A percentile compares a stretch with the other conserved stretches of the same genome.
These are phyloP conservation scores for Lotus japonicus DNA, from an alignment of 306 rosid genomes.

Conservation along the genomic window DNA sequence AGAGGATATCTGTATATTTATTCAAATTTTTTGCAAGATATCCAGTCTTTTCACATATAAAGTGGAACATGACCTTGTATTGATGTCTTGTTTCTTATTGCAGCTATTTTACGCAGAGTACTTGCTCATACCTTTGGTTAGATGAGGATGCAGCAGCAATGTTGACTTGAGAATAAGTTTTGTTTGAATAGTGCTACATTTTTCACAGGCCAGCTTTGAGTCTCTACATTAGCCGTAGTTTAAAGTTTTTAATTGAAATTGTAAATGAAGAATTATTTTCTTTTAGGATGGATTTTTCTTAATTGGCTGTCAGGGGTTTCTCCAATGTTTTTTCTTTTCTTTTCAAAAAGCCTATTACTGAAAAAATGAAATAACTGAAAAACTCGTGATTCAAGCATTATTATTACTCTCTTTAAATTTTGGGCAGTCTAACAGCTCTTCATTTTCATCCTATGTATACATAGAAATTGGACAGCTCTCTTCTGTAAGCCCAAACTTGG, in stretches of 20 bases:
- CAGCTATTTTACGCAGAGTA: conserved; percentile 94
- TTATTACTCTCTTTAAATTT: background rate
- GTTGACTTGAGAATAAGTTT: background rate
- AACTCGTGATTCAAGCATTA: background rate
- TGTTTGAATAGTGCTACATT: background rate
- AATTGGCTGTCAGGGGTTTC: background rate
- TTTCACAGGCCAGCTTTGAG: background rate
- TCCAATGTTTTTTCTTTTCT: too few relatives aligned
- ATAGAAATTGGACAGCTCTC: too few relatives aligned
- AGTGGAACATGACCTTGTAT: background rate
- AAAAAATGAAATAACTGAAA: background rate
- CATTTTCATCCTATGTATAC: background rate
- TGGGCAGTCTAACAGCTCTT: background rate
- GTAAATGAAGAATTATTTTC: conserved; percentile 14
- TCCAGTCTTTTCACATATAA: background rate
- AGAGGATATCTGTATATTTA: too few relatives aligned
- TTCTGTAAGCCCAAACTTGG: too few relatives aligned
- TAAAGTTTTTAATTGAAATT: background rate
- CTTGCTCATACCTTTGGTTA: conserved; percentile 70
- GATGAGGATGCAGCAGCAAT: conserved; percentile 39
- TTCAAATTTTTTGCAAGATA: background rate
- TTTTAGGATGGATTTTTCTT: background rate
- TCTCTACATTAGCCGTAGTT: background rate
- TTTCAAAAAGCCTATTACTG: too few relatives aligned
- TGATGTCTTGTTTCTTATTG: conserved; percentile 27